Evolutionary conservation across 2,329 filamentous ascomycete genomes (phyloP).

Genomic region (Pseudogymnoascus sp.): DNA sequence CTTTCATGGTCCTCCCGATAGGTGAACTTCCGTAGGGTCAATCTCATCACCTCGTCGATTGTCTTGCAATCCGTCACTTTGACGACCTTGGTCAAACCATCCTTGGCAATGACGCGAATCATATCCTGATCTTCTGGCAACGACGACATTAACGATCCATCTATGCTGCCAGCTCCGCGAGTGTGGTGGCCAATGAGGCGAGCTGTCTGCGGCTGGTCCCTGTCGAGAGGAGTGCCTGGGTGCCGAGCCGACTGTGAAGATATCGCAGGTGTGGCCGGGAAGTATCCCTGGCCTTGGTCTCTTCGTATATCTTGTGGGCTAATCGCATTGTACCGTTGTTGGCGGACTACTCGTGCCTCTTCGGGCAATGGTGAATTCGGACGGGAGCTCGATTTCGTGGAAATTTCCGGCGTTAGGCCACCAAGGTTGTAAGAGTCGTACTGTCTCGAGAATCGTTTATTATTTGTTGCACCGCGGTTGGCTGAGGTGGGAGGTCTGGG

Average conservation of each 20-base stretch:
- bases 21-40: conserved; percentile 79
- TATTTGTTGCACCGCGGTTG: conserved; percentile 39
- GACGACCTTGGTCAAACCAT: conserved; percentile 84
- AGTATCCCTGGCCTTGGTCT: conserved; percentile 42
- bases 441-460: conserved; percentile 57
- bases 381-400: conserved; percentile 51
- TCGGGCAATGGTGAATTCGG: conserved; percentile 55
- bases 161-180: conserved; percentile 73
- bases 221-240: conserved; percentile 54
- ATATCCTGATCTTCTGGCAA: conserved; percentile 79
- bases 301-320: conserved; percentile 48
- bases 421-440: conserved; percentile 18
- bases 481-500: conserved; percentile 51
- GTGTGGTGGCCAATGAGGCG: conserved; percentile 60
- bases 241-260: conserved; percentile 44
- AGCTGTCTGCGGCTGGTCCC: conserved; percentile 43
- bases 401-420: conserved; percentile 28
- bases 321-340: conserved; percentile 48
- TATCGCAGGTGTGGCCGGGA: conserved; percentile 38
- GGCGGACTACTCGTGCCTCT: conserved; percentile 19
- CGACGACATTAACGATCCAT: conserved; percentile 77
- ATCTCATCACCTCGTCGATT: conserved; percentile 84
- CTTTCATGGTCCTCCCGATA: conserved; percentile 84
- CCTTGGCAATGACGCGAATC: conserved; percentile 87
- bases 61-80: conserved; percentile 88